Conservation (phyloP, 169 alveolate genomes). For the Pseudocohnilembus persalinus region DNA sequence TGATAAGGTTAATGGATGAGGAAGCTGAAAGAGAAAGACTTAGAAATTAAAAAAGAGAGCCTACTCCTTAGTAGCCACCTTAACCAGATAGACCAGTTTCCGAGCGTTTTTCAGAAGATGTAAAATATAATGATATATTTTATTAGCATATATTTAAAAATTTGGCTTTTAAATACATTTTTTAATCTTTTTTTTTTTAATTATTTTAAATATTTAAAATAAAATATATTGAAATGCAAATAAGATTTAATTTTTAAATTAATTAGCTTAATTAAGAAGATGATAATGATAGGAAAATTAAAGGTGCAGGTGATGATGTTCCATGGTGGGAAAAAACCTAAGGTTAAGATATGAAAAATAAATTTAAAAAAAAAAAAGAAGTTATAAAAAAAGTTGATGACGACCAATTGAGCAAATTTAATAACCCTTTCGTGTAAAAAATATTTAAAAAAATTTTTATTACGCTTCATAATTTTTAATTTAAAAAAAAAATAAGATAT, state of each 20-base stretch:
- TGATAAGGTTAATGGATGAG: not conserved
- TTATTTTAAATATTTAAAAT: too few relatives aligned
- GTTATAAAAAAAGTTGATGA: constrained; percentile 27
- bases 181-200: too few relatives aligned
- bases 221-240: constrained; percentile 26
- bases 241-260: constrained; percentile 2
- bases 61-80: not conserved
- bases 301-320: not conserved
- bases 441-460: too few relatives aligned
- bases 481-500: not conserved
- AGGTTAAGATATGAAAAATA: not conserved
- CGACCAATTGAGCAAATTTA: constrained; percentile 38
- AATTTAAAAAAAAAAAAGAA: constrained; percentile 12
- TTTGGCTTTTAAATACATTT: too few relatives aligned
- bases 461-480: too few relatives aligned
- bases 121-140: constrained; percentile 19
- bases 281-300: constrained; percentile 12
- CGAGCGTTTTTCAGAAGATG: not conserved
- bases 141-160: too few relatives aligned
- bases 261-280: constrained; percentile 20
- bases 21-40: constrained; percentile 30
- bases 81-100: too few relatives aligned
- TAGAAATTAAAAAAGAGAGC: constrained; percentile 47
- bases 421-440: constrained; percentile 40
- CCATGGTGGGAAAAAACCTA: constrained; percentile 27